Conservation (phyloP, 495 filamentous ascomycete species). For the Penicillium simplicissimum region DNA sequence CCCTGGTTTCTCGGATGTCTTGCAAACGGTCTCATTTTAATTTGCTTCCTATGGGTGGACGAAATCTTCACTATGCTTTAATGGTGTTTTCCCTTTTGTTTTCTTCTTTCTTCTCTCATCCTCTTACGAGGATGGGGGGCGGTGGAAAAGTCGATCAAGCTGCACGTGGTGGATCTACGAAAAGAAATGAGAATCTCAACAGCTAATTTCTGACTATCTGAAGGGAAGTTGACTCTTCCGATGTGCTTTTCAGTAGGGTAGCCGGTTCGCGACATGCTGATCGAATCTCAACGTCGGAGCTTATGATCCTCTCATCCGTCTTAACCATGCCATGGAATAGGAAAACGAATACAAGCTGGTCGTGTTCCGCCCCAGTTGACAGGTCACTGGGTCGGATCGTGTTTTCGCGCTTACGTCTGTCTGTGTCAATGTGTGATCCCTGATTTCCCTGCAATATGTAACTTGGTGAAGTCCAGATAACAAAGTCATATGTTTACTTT, state of each 20-base stretch:
- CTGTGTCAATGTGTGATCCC: not conserved
- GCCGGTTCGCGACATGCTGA: not conserved
- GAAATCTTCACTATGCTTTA: slow-evolving; percentile 28
- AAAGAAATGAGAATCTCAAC: not conserved
- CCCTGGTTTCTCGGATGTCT: slow-evolving; percentile 15
- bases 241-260: not conserved
- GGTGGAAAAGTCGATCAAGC: not conserved
- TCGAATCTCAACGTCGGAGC: not conserved
- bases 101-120: slow-evolving; percentile 2
- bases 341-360: not conserved
- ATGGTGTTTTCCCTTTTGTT: slow-evolving; percentile 22
- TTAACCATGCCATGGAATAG: slow-evolving; percentile 1
- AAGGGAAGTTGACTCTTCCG: not conserved
- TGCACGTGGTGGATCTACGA: not conserved
- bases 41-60: slow-evolving; percentile 23
- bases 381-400: slow-evolving; percentile 3
- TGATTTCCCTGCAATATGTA: too few species aligned
- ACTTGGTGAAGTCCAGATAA: too few species aligned
- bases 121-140: slow-evolving; percentile 5
- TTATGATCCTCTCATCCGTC: not conserved
- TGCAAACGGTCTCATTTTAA: slow-evolving; percentile 22
- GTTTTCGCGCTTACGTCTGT: not conserved
- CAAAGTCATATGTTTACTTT: too few species aligned
- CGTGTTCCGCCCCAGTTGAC: slow-evolving; percentile 5
- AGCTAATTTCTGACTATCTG: not conserved